Percentiles rank a stretch among this genome's conserved stretches.
Conservation (phyloP, 2,329 filamentous ascomycete species). For the Teratosphaeria destructans region DNA sequence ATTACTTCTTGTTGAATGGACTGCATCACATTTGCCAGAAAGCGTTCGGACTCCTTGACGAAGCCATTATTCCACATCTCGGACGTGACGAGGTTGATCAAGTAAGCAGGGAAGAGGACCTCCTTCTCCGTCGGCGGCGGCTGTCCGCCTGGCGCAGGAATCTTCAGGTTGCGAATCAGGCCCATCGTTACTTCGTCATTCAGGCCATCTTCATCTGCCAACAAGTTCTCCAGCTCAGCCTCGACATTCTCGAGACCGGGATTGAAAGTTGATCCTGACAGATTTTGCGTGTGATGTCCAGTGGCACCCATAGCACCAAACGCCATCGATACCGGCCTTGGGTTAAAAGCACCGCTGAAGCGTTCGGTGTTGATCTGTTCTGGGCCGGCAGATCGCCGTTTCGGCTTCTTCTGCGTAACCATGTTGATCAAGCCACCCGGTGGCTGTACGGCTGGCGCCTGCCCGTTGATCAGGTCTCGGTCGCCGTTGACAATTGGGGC, state of each 20-base stretch:
- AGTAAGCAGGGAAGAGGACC: slow-evolving; percentile 93
- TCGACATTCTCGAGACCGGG: slow-evolving; percentile 84
- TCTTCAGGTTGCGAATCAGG: slow-evolving; percentile 91
- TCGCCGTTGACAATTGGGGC: slow-evolving; percentile 59
- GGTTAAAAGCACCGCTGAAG: slow-evolving; percentile 87
- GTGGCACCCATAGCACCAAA: slow-evolving; percentile 43
- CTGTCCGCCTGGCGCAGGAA: slow-evolving; percentile 75
- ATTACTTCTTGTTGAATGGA: slow-evolving; percentile 99
- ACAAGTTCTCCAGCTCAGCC: slow-evolving; percentile 82
- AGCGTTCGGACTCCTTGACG: slow-evolving; percentile 97
- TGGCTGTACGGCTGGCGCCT: slow-evolving; percentile 32
- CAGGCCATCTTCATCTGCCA: slow-evolving; percentile 88
- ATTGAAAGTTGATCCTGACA: slow-evolving; percentile 67
- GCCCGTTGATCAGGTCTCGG: slow-evolving; percentile 48
- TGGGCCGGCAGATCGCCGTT: slow-evolving; percentile 81
- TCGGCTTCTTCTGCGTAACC: slow-evolving; percentile 93
- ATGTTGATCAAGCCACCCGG: slow-evolving; percentile 84
- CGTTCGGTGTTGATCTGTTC: slow-evolving; percentile 79
- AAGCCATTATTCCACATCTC: slow-evolving; percentile 99
- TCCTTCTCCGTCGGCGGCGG: slow-evolving; percentile 96
- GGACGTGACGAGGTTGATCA: slow-evolving; percentile 97
- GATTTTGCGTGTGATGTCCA: slow-evolving; percentile 55
- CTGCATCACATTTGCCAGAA: slow-evolving; percentile 98
- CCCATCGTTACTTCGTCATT: slow-evolving; percentile 97
- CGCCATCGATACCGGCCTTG: slow-evolving; percentile 92